phyloP scores from a whole-genome alignment of 257 asterid species.

The Nemophila menziesii region DNA sequence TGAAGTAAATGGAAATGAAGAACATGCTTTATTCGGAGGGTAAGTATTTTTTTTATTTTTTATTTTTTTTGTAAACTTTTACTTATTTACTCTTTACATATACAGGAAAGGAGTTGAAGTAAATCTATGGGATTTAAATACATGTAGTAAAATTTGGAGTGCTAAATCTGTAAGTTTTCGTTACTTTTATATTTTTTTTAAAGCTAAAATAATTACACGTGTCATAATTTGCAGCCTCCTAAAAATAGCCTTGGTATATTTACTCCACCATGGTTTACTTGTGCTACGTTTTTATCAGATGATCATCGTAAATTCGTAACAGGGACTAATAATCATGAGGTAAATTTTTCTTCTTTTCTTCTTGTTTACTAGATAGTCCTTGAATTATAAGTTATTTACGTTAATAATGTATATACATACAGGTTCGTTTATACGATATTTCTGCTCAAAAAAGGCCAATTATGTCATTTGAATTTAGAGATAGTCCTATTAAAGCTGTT shows the following conservation, averaged over 20 bases:
- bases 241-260: slow-evolving; percentile 73
- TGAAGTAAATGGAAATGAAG: slow-evolving; percentile 53
- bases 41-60: slow-evolving; percentile 26
- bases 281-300: slow-evolving; percentile 68
- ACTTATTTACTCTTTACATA: neutral
- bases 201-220: neutral
- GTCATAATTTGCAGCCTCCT: slow-evolving; percentile 45
- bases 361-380: too few species aligned
- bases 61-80: too few species aligned
- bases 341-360: slow-evolving; percentile 21
- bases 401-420: too few species aligned
- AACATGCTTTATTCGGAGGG: slow-evolving; percentile 85
- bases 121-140: slow-evolving; percentile 71
- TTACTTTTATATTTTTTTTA: too few species aligned
- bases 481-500: slow-evolving; percentile 74
- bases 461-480: slow-evolving; percentile 70
- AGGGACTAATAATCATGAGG: slow-evolving; percentile 85
- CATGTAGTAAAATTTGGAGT: slow-evolving; percentile 46
- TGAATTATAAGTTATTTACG: too few species aligned
- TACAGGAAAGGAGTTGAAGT: slow-evolving; percentile 87
- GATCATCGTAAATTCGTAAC: slow-evolving; percentile 85
- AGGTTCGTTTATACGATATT: slow-evolving; percentile 87
- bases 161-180: slow-evolving; percentile 69
- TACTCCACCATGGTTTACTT: slow-evolving; percentile 85
- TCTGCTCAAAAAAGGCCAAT: slow-evolving; percentile 94